Percentiles rank a stretch among this genome's conserved stretches.
Evolutionary conservation across 2,329 filamentous ascomycete genomes (phyloP).

Genomic region (Coniella vitis): DNA sequence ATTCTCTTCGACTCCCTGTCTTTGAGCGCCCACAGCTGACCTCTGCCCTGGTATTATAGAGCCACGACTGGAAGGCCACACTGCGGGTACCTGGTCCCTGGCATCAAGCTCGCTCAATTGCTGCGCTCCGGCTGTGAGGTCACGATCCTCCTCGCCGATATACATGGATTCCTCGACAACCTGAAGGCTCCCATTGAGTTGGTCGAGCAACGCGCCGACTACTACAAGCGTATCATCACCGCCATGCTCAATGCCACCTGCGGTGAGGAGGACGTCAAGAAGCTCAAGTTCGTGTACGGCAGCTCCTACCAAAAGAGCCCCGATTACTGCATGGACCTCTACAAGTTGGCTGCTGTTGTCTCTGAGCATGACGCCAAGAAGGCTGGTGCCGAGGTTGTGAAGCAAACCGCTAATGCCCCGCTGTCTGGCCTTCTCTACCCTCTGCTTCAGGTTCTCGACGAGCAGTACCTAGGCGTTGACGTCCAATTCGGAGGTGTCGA

Average conservation of each 20-base stretch:
- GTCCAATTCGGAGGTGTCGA: slow-evolving; percentile 81
- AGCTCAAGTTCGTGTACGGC: slow-evolving; percentile 77
- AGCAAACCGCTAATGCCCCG: slow-evolving; percentile 74
- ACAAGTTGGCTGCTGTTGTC: slow-evolving; percentile 63
- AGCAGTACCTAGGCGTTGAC: slow-evolving; percentile 82
- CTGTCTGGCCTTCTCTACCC: slow-evolving; percentile 74
- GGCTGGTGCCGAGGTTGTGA: slow-evolving; percentile 89
- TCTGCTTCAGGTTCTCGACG: slow-evolving; percentile 83
- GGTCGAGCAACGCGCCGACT: slow-evolving; percentile 72
- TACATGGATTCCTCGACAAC: slow-evolving; percentile 65
- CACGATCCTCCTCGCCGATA: slow-evolving; percentile 68
- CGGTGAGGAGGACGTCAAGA: slow-evolving; percentile 59
- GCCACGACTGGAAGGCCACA: slow-evolving; percentile 84
- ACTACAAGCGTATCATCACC: slow-evolving; percentile 74
- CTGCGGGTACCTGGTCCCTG: slow-evolving; percentile 81
- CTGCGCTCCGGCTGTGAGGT: slow-evolving; percentile 79
- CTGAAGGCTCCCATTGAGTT: slow-evolving; percentile 85
- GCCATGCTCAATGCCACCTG: slow-evolving; percentile 69
- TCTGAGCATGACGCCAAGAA: slow-evolving; percentile 80
- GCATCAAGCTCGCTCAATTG: slow-evolving; percentile 84
- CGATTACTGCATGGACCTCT: slow-evolving; percentile 83
- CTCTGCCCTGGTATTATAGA: slow-evolving; percentile 34
- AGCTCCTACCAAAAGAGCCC: slow-evolving; percentile 70
- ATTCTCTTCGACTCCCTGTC: background rate
- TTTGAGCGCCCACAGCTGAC: background rate